Conservation (phyloP, 2,329 filamentous ascomycete species). For the Diaporthe eres region DNA sequence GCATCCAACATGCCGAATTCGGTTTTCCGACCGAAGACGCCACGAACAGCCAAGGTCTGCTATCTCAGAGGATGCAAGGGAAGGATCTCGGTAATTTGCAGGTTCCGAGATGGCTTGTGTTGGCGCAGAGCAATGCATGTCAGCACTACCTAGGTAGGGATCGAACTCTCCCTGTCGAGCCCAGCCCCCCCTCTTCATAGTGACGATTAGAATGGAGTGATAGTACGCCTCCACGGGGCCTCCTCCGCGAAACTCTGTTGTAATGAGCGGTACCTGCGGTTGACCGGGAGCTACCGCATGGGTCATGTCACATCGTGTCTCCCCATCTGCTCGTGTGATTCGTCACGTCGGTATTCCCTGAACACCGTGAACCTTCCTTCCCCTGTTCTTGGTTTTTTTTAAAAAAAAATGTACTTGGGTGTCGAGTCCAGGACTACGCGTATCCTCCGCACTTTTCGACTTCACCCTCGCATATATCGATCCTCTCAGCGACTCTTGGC, state of each 20-base stretch:
- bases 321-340: neutral
- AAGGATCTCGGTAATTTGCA: neutral
- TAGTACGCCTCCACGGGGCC: neutral
- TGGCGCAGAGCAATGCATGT: neutral
- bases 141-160: neutral
- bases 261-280: neutral
- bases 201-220: neutral
- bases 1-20: neutral
- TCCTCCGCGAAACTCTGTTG: neutral
- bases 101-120: neutral
- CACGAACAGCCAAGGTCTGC: neutral
- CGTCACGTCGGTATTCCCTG: neutral
- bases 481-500: neutral
- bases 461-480: neutral
- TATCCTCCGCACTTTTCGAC: neutral
- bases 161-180: neutral
- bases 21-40: too few species aligned
- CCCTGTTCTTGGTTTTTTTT: neutral
- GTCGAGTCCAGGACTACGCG: neutral
- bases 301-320: neutral
- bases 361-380: neutral
- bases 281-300: neutral
- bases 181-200: constrained; percentile 7
- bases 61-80: neutral
- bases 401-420: too few species aligned